A percentile compares a stretch with the other conserved stretches of the same genome.
Evolutionary conservation across 371 early-diverging fungal species (phyloP).

Genomic region (Lichtheimia hyalospora): DNA sequence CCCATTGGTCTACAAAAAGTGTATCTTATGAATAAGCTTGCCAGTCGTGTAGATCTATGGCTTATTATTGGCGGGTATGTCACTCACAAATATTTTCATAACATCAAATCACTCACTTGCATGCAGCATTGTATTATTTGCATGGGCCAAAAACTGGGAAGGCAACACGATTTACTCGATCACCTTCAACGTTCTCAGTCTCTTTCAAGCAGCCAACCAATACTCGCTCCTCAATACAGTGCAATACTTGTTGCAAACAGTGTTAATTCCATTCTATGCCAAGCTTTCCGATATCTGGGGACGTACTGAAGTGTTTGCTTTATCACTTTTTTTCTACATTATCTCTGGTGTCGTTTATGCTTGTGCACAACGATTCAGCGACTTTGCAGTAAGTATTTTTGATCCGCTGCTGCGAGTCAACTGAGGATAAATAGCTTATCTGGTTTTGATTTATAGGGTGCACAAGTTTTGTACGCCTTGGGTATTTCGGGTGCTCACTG

Average conservation of each 20-base stretch:
- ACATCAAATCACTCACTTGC: background rate
- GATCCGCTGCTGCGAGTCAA: too few relatives aligned
- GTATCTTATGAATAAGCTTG: constrained; percentile 13
- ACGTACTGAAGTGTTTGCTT: constrained; percentile 33
- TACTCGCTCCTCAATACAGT: constrained; percentile 32
- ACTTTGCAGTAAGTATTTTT: constrained; percentile 26
- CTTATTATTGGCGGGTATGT: constrained; percentile 14
- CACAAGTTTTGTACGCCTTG: constrained; percentile 41
- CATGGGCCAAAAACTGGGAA: constrained; percentile 37
- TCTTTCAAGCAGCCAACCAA: constrained; percentile 22
- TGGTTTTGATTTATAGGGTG: constrained; percentile 19
- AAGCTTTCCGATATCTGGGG: constrained; percentile 48
- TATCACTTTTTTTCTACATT: constrained; percentile 37
- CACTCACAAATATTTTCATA: background rate
- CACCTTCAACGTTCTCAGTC: constrained; percentile 18
- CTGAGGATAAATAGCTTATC: background rate
- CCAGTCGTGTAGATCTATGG: constrained; percentile 9
- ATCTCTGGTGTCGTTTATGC: constrained; percentile 38
- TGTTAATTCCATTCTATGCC: constrained; percentile 47
- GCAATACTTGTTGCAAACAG: constrained; percentile 38
- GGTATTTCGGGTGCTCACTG: constrained; percentile 40
- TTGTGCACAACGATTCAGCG: constrained; percentile 26
- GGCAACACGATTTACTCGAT: constrained; percentile 17
- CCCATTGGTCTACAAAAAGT: constrained; percentile 13
- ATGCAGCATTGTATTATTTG: constrained; percentile 19